phyloP scores from a whole-genome alignment of 805 yeast species.

The Candida caryicola region DNA sequence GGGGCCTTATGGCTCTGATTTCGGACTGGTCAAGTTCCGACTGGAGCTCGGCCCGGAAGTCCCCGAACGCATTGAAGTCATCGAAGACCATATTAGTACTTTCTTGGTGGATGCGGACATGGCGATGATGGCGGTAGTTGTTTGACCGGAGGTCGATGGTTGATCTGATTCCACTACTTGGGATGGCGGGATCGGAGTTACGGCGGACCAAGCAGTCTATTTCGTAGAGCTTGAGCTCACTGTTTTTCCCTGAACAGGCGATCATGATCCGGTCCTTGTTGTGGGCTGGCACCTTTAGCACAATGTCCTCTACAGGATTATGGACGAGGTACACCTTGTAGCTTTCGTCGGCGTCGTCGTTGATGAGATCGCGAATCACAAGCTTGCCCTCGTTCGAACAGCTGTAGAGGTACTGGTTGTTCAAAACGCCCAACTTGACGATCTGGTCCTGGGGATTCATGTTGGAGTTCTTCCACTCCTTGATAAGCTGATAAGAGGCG shows the following conservation, averaged over 20 bases:
- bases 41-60: background rate
- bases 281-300: slow-evolving; percentile 10
- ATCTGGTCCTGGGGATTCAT: slow-evolving; percentile 22
- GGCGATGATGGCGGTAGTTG: background rate
- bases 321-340: slow-evolving; percentile 24
- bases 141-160: slow-evolving; percentile 1
- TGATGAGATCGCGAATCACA: slow-evolving; percentile 32
- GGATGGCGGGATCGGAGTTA: background rate
- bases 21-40: background rate
- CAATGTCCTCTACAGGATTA: slow-evolving; percentile 23
- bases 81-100: background rate
- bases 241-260: slow-evolving; percentile 27
- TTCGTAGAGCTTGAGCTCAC: slow-evolving; percentile 25
- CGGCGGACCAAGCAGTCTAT: slow-evolving; percentile 11
- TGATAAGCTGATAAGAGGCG: slow-evolving; percentile 19
- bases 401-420: slow-evolving; percentile 28
- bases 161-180: slow-evolving; percentile 3
- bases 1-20: slow-evolving; percentile 3
- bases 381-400: slow-evolving; percentile 35
- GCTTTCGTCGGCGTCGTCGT: slow-evolving; percentile 33
- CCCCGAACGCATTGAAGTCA: background rate
- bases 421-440: slow-evolving; percentile 23
- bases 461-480: slow-evolving; percentile 34
- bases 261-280: slow-evolving; percentile 13
- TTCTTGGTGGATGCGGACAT: background rate